phyloP scores from a whole-genome alignment of 75 land plant genomes.

The Adiantum capillusveneris region DNA sequence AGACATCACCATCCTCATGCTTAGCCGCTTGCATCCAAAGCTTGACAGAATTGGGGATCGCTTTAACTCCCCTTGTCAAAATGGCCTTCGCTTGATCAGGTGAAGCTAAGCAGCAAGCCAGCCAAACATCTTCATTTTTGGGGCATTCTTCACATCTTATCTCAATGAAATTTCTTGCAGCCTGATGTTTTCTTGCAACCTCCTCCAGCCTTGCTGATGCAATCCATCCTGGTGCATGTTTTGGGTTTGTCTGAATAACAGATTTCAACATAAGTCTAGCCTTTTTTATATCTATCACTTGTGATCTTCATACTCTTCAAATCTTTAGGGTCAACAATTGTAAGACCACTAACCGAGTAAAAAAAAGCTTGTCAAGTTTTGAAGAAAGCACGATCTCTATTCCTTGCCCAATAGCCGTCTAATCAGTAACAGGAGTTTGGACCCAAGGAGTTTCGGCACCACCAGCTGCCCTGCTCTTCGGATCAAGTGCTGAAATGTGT shows the following conservation, averaged over 20 bases:
- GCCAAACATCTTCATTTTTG: constrained; percentile 90
- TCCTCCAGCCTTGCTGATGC: no score
- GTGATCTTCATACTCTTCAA: constrained; percentile 98
- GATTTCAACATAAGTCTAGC: no score
- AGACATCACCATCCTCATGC: constrained; percentile 58
- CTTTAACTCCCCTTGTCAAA: constrained; percentile 72
- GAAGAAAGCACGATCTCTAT: constrained; percentile 77
- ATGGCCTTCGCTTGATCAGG: constrained; percentile 90
- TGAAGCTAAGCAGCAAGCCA: constrained; percentile 71
- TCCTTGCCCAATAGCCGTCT: constrained; percentile 92
- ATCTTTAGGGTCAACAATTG: constrained; percentile 95
- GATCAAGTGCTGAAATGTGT: constrained; percentile 84
- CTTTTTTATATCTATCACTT: constrained; percentile 94
- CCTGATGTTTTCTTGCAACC: constrained; percentile 82
- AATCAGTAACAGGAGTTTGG: constrained; percentile 86
- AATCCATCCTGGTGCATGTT: no score
- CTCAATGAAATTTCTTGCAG: constrained; percentile 64
- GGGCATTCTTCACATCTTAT: constrained; percentile 93
- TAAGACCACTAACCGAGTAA: constrained; percentile 79
- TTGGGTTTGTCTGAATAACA: no score
- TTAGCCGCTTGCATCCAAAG: constrained; percentile 87
- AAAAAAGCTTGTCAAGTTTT: constrained; percentile 72
- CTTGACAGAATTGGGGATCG: constrained; percentile 84
- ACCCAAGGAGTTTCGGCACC: constrained; percentile 88
- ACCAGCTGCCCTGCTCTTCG: constrained; percentile 67